Conservation (phyloP, 352 stramenopile species). For the Peronosclerospora sorghi region DNA sequence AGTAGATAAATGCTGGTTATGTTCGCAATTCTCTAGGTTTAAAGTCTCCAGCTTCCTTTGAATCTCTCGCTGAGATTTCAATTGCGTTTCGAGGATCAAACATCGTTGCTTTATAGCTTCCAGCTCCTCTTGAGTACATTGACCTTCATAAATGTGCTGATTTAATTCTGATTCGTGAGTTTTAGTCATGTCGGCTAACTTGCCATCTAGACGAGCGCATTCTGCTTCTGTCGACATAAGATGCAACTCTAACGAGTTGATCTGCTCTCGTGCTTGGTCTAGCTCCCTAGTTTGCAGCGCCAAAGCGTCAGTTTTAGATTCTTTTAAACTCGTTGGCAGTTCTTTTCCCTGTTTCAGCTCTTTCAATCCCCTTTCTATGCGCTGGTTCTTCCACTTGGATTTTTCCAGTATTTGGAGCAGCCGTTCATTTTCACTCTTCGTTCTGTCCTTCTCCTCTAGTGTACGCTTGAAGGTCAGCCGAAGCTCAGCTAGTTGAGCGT, state of each 20-base stretch:
- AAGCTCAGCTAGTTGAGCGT: constrained; percentile 1
- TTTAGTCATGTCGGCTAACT: constrained; percentile 2
- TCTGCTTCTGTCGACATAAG: constrained; percentile 13
- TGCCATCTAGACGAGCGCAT: constrained; percentile 10
- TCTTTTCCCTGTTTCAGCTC: constrained; percentile 14
- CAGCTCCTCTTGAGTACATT: constrained; percentile 11
- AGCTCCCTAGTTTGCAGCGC: constrained; percentile 16
- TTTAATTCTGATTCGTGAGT: constrained; percentile 1
- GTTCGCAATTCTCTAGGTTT: constrained; percentile 6
- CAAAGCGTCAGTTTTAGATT: constrained; percentile 17
- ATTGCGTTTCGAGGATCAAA: constrained; percentile 5
- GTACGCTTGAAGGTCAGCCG: constrained; percentile 3
- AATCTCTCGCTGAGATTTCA: constrained; percentile 1
- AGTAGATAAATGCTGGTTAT: constrained; percentile 15
- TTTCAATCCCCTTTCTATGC: constrained; percentile 20
- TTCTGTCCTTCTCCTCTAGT: constrained; percentile 9
- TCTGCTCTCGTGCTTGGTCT: constrained; percentile 15
- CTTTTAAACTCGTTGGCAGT: too few relatives aligned
- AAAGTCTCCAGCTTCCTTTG: constrained; percentile 10
- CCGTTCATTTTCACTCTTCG: constrained; percentile 9
- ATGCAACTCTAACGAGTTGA: constrained; percentile 13
- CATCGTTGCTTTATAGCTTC: constrained; percentile 3
- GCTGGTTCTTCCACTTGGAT: constrained; percentile 16
- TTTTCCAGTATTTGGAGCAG: constrained; percentile 21
- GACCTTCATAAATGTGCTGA: constrained; percentile 1